A percentile compares a stretch with the other conserved stretches of the same genome.
Conservation (phyloP, 331 rosid species). For the Malus hybrid region DNA sequence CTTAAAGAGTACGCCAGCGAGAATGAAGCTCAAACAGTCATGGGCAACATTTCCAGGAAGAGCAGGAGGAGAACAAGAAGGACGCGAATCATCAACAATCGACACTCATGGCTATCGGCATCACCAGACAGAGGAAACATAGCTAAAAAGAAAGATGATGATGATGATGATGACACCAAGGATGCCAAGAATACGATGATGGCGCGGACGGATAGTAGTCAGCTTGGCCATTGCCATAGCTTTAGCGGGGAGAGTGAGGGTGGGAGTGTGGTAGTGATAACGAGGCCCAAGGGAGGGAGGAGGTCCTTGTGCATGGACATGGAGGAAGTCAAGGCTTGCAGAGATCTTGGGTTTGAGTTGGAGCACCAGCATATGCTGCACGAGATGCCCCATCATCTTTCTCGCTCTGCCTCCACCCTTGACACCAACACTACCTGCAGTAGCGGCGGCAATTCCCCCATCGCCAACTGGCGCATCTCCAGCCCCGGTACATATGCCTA, state of each 20-base stretch:
- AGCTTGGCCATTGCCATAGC: slow-evolving; percentile 5
- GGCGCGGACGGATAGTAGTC: neutral
- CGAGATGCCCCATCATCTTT: slow-evolving; percentile 37
- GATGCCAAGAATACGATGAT: neutral
- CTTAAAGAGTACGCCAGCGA: slow-evolving; percentile 61
- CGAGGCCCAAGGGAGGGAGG: slow-evolving; percentile 69
- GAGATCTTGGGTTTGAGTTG: slow-evolving; percentile 84
- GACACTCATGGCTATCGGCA: neutral
- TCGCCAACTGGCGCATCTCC: slow-evolving; percentile 69
- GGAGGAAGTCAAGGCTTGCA: slow-evolving; percentile 89
- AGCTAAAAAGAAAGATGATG: neutral
- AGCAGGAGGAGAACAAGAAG: slow-evolving; percentile 31
- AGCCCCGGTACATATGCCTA: slow-evolving; percentile 42
- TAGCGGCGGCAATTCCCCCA: slow-evolving; percentile 67
- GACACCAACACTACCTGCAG: slow-evolving; percentile 42
- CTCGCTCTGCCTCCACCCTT: slow-evolving; percentile 32
- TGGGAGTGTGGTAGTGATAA: slow-evolving; percentile 31
- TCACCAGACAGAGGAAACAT: neutral
- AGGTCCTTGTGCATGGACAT: slow-evolving; percentile 62
- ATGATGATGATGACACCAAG: neutral
- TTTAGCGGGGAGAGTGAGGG: slow-evolving; percentile 44
- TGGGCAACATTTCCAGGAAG: neutral
- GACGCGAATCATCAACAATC: neutral
- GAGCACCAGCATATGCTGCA: slow-evolving; percentile 49
- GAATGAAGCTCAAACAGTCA: slow-evolving; percentile 26